A percentile compares a stretch with the other conserved stretches of the same genome.
phyloP scores from a whole-genome alignment of 1,284 basidiomycete genomes.

The Trichosporon sp. region DNA sequence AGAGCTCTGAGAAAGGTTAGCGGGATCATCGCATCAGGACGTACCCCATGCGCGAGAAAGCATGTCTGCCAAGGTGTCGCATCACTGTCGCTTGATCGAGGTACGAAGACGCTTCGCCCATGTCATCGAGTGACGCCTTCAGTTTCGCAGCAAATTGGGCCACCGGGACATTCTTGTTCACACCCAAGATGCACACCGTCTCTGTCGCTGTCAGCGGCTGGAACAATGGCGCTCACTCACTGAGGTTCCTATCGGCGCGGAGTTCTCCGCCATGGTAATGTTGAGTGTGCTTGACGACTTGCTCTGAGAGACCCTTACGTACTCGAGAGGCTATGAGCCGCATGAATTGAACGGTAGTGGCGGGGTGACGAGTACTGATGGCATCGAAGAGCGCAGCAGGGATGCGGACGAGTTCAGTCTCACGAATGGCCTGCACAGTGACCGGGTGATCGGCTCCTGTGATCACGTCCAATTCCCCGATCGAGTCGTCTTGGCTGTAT shows the following conservation, averaged over 20 bases:
- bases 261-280: constrained; percentile 45
- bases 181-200: constrained; percentile 48
- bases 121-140: constrained; percentile 76
- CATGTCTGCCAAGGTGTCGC: constrained; percentile 80
- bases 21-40: not conserved
- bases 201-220: constrained; percentile 18
- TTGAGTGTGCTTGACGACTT: constrained; percentile 21
- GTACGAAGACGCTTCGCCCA: constrained; percentile 80
- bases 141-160: constrained; percentile 82
- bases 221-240: constrained; percentile 54
- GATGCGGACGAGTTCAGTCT: constrained; percentile 96
- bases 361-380: constrained; percentile 83
- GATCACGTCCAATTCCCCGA: constrained; percentile 90
- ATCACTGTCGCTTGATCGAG: constrained; percentile 89
- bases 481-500: constrained; percentile 77
- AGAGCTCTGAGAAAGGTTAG: constrained; percentile 57
- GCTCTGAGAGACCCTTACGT: constrained; percentile 66
- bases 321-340: constrained; percentile 91
- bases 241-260: constrained; percentile 84
- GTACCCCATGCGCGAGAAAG: constrained; percentile 76
- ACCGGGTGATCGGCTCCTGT: constrained; percentile 80
- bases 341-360: constrained; percentile 91
- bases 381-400: constrained; percentile 97
- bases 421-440: constrained; percentile 95
- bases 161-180: constrained; percentile 73